These are phyloP conservation scores for Rhizomucor miehei DNA, from an alignment of 371 early-diverging fungal species.

Conservation along the genomic window DNA sequence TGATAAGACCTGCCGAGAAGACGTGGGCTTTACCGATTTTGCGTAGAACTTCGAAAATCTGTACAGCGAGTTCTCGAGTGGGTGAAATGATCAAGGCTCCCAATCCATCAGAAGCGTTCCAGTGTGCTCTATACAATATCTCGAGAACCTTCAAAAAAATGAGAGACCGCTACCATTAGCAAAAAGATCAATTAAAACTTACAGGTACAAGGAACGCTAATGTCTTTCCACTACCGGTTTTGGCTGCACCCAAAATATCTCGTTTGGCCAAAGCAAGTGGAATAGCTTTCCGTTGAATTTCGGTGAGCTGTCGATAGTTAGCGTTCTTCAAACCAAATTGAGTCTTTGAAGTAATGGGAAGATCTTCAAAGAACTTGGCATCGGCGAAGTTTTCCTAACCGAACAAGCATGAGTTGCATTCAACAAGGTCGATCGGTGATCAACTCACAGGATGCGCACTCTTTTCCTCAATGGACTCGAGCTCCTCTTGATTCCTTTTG, in stretches of 20 bases:
- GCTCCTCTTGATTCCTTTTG: constrained; percentile 23
- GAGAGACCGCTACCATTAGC: background rate
- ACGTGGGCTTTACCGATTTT: constrained; percentile 82
- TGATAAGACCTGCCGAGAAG: constrained; percentile 95
- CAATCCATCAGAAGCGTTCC: constrained; percentile 84
- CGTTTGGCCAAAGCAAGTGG: constrained; percentile 84
- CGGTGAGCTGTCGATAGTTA: constrained; percentile 93
- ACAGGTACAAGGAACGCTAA: constrained; percentile 97
- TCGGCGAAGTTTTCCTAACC: constrained; percentile 33
- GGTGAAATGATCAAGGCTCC: constrained; percentile 97
- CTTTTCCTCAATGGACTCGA: constrained; percentile 32
- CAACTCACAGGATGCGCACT: constrained; percentile 31
- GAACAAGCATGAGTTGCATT: background rate
- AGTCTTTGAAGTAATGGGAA: constrained; percentile 70
- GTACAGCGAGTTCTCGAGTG: constrained; percentile 97
- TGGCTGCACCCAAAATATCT: constrained; percentile 97
- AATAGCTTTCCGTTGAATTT: constrained; percentile 93
- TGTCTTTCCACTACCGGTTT: constrained; percentile 99
- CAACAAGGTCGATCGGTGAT: background rate
- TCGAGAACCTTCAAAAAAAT: constrained; percentile 67
- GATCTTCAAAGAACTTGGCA: constrained; percentile 51
- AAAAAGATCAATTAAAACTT: constrained; percentile 21
- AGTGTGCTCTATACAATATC: constrained; percentile 73
- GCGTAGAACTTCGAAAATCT: constrained; percentile 93
- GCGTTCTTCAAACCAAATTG: constrained; percentile 65